Conservation (phyloP, 768 basidiomycete genomes). For the Pisolithus microcarpus region DNA sequence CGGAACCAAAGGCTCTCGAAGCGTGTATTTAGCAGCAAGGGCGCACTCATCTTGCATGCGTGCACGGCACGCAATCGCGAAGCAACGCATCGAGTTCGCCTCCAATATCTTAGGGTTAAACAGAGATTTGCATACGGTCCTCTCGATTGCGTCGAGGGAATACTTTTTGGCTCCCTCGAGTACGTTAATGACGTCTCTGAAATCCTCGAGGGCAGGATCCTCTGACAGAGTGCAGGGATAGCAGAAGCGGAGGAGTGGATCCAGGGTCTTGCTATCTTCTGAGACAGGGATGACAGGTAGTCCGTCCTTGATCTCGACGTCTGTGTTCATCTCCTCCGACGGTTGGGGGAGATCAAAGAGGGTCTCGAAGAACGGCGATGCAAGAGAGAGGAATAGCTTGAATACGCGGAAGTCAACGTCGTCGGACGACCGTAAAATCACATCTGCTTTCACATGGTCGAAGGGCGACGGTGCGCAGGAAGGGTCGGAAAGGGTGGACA, state of each 20-base stretch:
- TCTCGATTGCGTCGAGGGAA: constrained; percentile 11
- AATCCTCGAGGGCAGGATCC: constrained; percentile 10
- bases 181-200: constrained; percentile 7
- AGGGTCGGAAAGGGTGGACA: too few relatives aligned
- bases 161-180: constrained; percentile 14
- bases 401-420: constrained; percentile 26
- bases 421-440: constrained; percentile 23
- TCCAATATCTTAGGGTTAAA: constrained; percentile 12
- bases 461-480: constrained; percentile 7
- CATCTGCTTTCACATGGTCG: constrained; percentile 15
- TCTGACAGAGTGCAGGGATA: constrained; percentile 8
- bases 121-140: constrained; percentile 15
- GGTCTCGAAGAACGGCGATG: constrained; percentile 28
- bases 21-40: constrained; percentile 23
- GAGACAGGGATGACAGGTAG: constrained; percentile 12
- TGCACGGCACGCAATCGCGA: constrained; percentile 25
- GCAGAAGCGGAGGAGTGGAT: too few relatives aligned
- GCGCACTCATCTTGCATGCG: constrained; percentile 14
- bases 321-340: background rate
- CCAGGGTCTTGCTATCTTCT: too few relatives aligned
- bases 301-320: constrained; percentile 12
- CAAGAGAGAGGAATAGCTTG: constrained; percentile 27
- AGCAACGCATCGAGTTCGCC: constrained; percentile 22
- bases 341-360: constrained; percentile 27
- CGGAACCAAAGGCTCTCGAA: constrained; percentile 18